Percentiles rank a stretch among this genome's conserved stretches.
These are phyloP conservation scores for Xylariales sp. DNA, from an alignment of 2,329 filamentous ascomycete genomes.

Conservation along the genomic window DNA sequence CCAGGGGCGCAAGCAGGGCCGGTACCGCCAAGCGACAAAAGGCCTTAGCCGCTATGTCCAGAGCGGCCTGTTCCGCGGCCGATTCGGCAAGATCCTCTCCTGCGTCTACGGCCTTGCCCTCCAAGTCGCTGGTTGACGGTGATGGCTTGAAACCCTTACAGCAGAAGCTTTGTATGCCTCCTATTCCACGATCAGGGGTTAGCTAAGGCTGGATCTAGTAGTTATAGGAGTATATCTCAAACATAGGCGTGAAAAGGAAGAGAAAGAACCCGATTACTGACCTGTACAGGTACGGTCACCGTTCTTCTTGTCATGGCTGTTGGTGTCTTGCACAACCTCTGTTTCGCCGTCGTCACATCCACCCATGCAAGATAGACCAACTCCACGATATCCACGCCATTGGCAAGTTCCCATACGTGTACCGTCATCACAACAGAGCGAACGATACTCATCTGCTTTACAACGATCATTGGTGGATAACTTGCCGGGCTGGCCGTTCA, in stretches of 20 bases:
- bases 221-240: too few relatives aligned
- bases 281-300: constrained; percentile 26
- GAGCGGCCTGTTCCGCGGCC: constrained; percentile 23
- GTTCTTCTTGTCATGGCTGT: constrained; percentile 21
- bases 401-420: constrained; percentile 20
- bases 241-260: too few relatives aligned
- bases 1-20: constrained; percentile 17
- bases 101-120: constrained; percentile 17
- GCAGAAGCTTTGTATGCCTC: constrained; percentile 24
- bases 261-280: too few relatives aligned
- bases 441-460: constrained; percentile 18
- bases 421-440: constrained; percentile 23
- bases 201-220: too few relatives aligned
- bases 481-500: constrained; percentile 25
- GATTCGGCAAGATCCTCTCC: constrained; percentile 21
- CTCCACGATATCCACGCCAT: constrained; percentile 24
- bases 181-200: neutral
- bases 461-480: constrained; percentile 21
- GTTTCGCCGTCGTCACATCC: constrained; percentile 27
- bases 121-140: constrained; percentile 15
- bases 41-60: constrained; percentile 29
- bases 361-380: constrained; percentile 22
- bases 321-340: constrained; percentile 24
- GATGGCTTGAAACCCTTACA: constrained; percentile 26
- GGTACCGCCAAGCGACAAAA: constrained; percentile 30